These are phyloP conservation scores for Russula virescens DNA, from an alignment of 768 basidiomycete genomes.

Conservation along the genomic window DNA sequence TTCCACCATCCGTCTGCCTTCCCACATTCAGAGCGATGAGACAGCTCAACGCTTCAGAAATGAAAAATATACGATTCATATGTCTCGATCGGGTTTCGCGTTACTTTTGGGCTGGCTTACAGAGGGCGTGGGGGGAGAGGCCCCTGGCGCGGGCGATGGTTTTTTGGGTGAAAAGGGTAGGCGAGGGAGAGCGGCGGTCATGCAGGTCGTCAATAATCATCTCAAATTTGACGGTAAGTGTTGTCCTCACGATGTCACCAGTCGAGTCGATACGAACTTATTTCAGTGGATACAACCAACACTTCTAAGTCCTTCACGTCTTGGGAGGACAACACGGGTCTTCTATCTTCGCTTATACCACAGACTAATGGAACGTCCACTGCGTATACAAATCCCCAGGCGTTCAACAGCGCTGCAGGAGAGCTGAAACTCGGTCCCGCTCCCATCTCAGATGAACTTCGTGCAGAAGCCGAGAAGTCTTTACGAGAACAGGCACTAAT, in stretches of 20 bases:
- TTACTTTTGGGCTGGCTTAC: constrained; percentile 95
- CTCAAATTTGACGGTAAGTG: constrained; percentile 80
- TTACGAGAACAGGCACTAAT: constrained; percentile 77
- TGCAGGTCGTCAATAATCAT: constrained; percentile 93
- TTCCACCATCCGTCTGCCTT: constrained; percentile 70
- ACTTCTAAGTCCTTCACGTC: constrained; percentile 56
- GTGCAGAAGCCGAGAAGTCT: constrained; percentile 71
- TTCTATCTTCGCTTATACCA: constrained; percentile 72
- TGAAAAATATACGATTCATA: constrained; percentile 85
- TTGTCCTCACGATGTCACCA: constrained; percentile 5
- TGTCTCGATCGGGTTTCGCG: constrained; percentile 88
- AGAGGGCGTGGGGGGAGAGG: constrained; percentile 83
- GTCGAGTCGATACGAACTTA: constrained; percentile 26
- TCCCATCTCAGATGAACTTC: constrained; percentile 74
- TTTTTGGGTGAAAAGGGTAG: constrained; percentile 78
- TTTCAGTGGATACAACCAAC: constrained; percentile 62
- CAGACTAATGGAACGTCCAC: constrained; percentile 48
- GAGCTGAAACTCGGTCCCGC: constrained; percentile 81
- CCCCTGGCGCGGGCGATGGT: constrained; percentile 71
- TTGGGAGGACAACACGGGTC: constrained; percentile 85
- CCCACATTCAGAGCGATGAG: constrained; percentile 80
- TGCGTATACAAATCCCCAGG: constrained; percentile 51
- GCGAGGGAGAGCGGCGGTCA: constrained; percentile 81
- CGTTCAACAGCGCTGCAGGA: constrained; percentile 72
- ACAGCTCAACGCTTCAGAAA: constrained; percentile 78